Evolutionary conservation across 1,284 basidiomycete genomes (phyloP).

Genomic region (Agroathelia rolfsii): DNA sequence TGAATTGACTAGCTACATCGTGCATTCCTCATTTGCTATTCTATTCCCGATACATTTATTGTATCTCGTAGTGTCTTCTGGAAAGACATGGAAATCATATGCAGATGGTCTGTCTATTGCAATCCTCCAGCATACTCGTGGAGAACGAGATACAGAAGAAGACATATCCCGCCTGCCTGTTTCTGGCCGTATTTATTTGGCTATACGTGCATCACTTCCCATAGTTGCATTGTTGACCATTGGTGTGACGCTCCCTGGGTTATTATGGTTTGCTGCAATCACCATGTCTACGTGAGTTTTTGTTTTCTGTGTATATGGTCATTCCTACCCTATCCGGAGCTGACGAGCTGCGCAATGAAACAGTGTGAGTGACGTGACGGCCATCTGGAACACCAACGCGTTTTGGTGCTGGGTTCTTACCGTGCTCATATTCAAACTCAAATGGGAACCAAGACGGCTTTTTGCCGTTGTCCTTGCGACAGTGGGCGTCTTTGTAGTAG

Average conservation of each 20-base stretch:
- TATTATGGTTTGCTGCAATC: conserved; percentile 69
- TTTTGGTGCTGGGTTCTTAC: conserved; percentile 74
- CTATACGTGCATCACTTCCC: no score
- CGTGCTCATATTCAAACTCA: conserved; percentile 46
- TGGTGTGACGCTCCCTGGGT: conserved; percentile 49
- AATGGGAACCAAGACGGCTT: conserved; percentile 55
- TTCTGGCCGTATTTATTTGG: no score
- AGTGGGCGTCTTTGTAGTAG: conserved; percentile 58
- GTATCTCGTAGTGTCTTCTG: conserved; percentile 42
- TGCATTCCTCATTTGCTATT: conserved; percentile 60
- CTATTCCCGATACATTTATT: conserved; percentile 65
- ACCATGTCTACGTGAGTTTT: conserved; percentile 59
- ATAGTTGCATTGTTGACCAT: conserved; percentile 41
- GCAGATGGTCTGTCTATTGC: conserved; percentile 40
- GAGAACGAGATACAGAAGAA: no score
- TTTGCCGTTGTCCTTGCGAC: conserved; percentile 69
- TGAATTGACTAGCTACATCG: conserved; percentile 59
- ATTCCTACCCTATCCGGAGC: conserved; percentile 10
- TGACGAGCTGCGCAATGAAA: no score
- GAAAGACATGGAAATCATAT: conserved; percentile 34
- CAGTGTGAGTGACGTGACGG: conserved; percentile 72
- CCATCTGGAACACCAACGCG: conserved; percentile 79
- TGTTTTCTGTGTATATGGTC: conserved; percentile 8
- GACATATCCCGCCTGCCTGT: no score
- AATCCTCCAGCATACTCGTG: conserved; percentile 44